phyloP scores from a whole-genome alignment of 2,329 filamentous ascomycete genomes.

The Venturia asperata region DNA sequence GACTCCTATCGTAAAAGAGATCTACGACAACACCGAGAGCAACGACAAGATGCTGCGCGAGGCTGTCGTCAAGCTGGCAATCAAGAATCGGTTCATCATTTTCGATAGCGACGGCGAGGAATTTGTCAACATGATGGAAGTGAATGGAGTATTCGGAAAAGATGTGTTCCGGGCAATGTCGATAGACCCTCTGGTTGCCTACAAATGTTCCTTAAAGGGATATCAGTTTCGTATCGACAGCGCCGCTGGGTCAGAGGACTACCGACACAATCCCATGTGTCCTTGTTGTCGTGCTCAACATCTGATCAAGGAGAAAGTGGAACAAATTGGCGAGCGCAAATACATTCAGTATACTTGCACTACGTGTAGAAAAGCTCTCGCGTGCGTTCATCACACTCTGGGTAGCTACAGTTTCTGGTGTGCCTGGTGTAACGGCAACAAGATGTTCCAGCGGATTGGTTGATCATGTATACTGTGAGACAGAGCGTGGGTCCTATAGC shows the following conservation, averaged over 20 bases:
- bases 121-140: slow-evolving; percentile 20
- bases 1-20: background rate
- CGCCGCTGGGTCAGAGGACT: background rate
- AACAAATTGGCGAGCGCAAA: background rate
- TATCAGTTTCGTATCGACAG: background rate
- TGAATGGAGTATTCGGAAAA: slow-evolving; percentile 13
- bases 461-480: too few species aligned
- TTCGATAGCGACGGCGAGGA: background rate
- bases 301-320: background rate
- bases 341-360: background rate
- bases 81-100: background rate
- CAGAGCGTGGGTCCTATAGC: too few species aligned
- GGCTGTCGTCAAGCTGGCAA: background rate
- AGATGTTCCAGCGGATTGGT: background rate
- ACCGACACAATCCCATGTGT: background rate
- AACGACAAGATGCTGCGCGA: background rate
- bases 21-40: background rate
- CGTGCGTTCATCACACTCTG: background rate
- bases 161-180: background rate
- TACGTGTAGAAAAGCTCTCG: background rate
- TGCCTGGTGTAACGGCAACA: background rate
- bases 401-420: background rate
- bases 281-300: background rate
- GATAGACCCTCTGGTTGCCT: background rate
- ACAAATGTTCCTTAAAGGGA: background rate